phyloP scores from a whole-genome alignment of 805 yeast species.

The Pichia deserticola region DNA sequence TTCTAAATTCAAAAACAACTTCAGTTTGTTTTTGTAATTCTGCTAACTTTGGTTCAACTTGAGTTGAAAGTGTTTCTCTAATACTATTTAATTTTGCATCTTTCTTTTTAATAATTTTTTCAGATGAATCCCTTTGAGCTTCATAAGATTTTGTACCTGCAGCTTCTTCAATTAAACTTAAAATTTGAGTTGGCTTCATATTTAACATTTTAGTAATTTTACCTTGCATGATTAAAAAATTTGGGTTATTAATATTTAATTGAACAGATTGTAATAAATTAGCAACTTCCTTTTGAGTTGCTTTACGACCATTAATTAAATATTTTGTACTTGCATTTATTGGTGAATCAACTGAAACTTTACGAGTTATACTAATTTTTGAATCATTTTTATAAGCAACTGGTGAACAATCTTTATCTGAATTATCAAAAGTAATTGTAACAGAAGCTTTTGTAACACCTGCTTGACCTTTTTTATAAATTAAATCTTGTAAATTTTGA shows the following conservation, averaged over 20 bases:
- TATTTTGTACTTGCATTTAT: constrained; percentile 42
- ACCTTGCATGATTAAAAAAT: constrained; percentile 97
- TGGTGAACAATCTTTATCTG: constrained; percentile 70
- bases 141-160: constrained; percentile 97
- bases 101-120: constrained; percentile 84
- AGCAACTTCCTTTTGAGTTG: constrained; percentile 88
- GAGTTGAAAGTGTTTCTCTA: constrained; percentile 64
- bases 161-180: constrained; percentile 93
- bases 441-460: constrained; percentile 97
- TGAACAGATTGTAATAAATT: constrained; percentile 92
- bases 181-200: constrained; percentile 88
- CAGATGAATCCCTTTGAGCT: constrained; percentile 86
- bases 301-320: constrained; percentile 90
- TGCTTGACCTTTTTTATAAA: constrained; percentile 96
- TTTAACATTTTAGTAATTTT: constrained; percentile 94
- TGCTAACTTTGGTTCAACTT: constrained; percentile 87
- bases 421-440: constrained; percentile 88
- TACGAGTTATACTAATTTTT: constrained; percentile 86
- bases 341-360: constrained; percentile 78
- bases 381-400: constrained; percentile 74
- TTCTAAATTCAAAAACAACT: constrained; percentile 77
- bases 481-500: constrained; percentile 83
- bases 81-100: constrained; percentile 80
- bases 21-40: constrained; percentile 76
- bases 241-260: constrained; percentile 92